Evolutionary conservation across 352 stramenopile species (phyloP).

Genomic region (Globisporangium nunn): DNA sequence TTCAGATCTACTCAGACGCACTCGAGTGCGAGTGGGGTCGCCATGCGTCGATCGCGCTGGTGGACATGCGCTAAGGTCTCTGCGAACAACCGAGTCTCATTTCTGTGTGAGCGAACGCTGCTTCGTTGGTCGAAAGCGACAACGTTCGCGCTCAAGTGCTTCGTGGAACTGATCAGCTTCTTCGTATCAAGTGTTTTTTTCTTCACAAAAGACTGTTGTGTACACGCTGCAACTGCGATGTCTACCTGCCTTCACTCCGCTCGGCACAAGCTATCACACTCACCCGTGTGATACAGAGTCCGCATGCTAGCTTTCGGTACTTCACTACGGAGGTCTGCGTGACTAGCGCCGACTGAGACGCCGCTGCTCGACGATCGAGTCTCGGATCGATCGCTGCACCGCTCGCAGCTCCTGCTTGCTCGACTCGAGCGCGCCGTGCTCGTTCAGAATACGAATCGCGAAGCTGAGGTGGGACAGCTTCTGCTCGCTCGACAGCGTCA

Average conservation of each 20-base stretch:
- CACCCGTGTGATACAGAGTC: not conserved
- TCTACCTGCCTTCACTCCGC: not conserved
- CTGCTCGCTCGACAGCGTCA: slow-evolving; percentile 6
- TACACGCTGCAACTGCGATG: not conserved
- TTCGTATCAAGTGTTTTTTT: not conserved
- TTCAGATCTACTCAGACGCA: slow-evolving; percentile 77
- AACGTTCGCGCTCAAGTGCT: not conserved
- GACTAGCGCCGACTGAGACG: slow-evolving; percentile 7
- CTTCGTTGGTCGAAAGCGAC: not conserved
- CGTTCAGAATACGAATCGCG: slow-evolving; percentile 11
- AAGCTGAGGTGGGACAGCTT: slow-evolving; percentile 11
- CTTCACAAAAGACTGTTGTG: no score
- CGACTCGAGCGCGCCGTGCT: slow-evolving; percentile 8
- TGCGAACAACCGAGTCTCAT: no score
- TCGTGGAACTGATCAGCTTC: no score
- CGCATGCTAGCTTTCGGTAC: not conserved
- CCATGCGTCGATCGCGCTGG: slow-evolving; percentile 25
- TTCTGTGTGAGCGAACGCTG: no score
- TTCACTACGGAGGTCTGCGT: not conserved
- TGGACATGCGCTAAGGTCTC: slow-evolving; percentile 55
- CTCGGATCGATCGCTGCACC: slow-evolving; percentile 8
- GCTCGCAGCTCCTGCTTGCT: slow-evolving; percentile 9
- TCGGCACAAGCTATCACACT: not conserved
- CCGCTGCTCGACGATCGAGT: slow-evolving; percentile 9
- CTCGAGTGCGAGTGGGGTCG: slow-evolving; percentile 64